Evolutionary conservation across 2,329 filamentous ascomycete genomes (phyloP), one percentile per base, ranked within the genome.

Genomic region (Myriosclerotinia curreyana): DNA sequence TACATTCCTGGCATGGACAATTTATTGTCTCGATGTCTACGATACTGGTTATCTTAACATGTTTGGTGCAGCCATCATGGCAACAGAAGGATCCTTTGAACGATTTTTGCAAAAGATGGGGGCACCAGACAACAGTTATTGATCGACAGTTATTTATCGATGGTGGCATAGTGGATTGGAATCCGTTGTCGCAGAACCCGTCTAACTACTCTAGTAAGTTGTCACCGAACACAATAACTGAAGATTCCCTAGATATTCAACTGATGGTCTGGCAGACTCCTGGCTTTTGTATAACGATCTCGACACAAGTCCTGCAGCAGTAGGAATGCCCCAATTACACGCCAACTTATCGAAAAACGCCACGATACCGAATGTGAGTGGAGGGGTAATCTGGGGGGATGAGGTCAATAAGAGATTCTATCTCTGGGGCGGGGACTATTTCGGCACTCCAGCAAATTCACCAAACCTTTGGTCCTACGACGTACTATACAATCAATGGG

Each of bases 381-480:
- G 80, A 34, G 80, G 79, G 14, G 72, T 81, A 3, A 75, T 88
- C 15, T 88, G 85, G 85, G 77, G 80, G 9, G 86, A 88, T 71
- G 76, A 80, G 34, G 78, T 85, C 48, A 88, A 89, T 75, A 86
- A 87, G 71, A 78, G 81, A 51, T 80, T 89, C 58, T 88, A 86
- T 71, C 77, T 85, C 2, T 88, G 83, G 69, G 86, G 86, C 14
- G 86, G 86, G 53, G 82, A 87, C 67, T 83, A 81, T 68, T 73
- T 74, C 65, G 71, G 70, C 17, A 71, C 76, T 36, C 71, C 77
- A 2, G 82, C 83, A 0, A 75, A 77, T 46, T 72, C 78, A 0
- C 81, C 82, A 62, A 75, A 75, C 28, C 79, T 88, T 36, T 85
- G 82, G 75, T 76, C 78, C 6, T 88, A 86, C 74, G 86, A 88